Conservation (phyloP, 495 filamentous ascomycete genomes). For the Penicillium alfredii region DNA sequence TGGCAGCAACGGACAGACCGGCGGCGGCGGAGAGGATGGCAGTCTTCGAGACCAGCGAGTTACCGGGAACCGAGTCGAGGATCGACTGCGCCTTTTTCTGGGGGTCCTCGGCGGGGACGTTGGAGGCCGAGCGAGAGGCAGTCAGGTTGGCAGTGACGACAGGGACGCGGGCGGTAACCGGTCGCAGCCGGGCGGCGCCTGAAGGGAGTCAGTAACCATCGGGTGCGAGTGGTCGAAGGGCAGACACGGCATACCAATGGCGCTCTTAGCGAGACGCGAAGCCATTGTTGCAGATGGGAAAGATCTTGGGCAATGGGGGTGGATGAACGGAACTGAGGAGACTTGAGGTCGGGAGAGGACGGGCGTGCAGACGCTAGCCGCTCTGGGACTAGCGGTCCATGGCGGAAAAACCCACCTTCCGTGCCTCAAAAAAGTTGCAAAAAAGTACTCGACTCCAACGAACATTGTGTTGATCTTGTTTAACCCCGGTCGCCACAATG, state of each 20-base stretch:
- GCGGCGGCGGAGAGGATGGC: slow-evolving; percentile 91
- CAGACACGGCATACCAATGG: slow-evolving; percentile 63
- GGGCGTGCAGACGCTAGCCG: slow-evolving; percentile 76
- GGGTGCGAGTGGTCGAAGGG: slow-evolving; percentile 4
- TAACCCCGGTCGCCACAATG: slow-evolving; percentile 22
- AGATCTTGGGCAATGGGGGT: slow-evolving; percentile 31
- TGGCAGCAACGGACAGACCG: slow-evolving; percentile 84
- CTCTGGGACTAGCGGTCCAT: slow-evolving; percentile 62
- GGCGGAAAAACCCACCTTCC: slow-evolving; percentile 36
- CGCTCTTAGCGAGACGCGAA: slow-evolving; percentile 87
- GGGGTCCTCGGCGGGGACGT: slow-evolving; percentile 74
- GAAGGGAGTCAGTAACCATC: slow-evolving; percentile 25
- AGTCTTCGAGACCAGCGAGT: slow-evolving; percentile 83
- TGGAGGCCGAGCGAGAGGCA: slow-evolving; percentile 62
- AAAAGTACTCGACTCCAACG: slow-evolving; percentile 1
- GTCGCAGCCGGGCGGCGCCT: slow-evolving; percentile 90
- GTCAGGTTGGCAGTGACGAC: slow-evolving; percentile 61
- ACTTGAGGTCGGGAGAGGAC: slow-evolving; percentile 58
- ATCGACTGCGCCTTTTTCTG: slow-evolving; percentile 93
- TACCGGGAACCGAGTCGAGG: slow-evolving; percentile 81
- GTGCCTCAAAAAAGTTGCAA: slow-evolving; percentile 25
- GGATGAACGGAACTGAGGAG: slow-evolving; percentile 44
- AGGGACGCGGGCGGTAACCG: slow-evolving; percentile 65
- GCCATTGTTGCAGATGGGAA: slow-evolving; percentile 67
- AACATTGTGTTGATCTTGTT: background rate